Conservation (phyloP, 2,329 filamentous ascomycete genomes). For the Dactylellina sp. region DNA sequence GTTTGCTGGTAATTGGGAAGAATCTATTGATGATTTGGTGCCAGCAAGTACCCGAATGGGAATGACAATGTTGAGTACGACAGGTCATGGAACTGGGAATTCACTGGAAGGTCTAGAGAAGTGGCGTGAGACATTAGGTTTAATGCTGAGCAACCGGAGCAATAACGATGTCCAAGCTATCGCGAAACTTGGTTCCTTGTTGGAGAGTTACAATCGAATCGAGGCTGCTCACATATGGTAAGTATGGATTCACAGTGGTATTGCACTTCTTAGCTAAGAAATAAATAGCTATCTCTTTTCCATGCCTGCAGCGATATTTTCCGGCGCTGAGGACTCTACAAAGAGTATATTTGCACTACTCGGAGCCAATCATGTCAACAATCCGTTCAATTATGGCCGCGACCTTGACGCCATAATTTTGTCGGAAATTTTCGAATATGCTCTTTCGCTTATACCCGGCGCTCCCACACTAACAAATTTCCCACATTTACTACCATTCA, state of each 20-base stretch:
- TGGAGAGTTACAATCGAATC: conserved; percentile 85
- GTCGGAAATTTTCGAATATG: conserved; percentile 97
- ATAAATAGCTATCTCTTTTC: conserved; percentile 78
- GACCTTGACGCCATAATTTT: conserved; percentile 89
- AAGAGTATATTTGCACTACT: conserved; percentile 80
- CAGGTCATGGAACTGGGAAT: conserved; percentile 70
- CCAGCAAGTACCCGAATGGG: conserved; percentile 91
- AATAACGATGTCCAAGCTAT: conserved; percentile 81
- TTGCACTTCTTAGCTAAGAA: conserved; percentile 16
- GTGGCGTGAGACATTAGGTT: conserved; percentile 88
- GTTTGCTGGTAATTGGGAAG: conserved; percentile 91
- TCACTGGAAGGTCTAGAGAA: conserved; percentile 86
- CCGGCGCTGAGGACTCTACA: conserved; percentile 83
- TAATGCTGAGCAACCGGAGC: conserved; percentile 90
- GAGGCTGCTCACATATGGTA: conserved; percentile 91
- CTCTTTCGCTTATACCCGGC: conserved; percentile 75
- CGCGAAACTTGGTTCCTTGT: conserved; percentile 80
- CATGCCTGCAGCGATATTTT: conserved; percentile 76
- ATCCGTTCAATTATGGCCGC: conserved; percentile 77
- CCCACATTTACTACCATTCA: conserved; percentile 90
- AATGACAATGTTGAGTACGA: conserved; percentile 84
- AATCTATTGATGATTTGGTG: conserved; percentile 95
- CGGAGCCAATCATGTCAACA: conserved; percentile 81
- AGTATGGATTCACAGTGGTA: conserved; percentile 1
- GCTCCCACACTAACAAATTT: conserved; percentile 70